A percentile compares a stretch with the other conserved stretches of the same genome.
Conservation (phyloP, 1,139 yeast species). For the Saccharomyces hybrid region DNA sequence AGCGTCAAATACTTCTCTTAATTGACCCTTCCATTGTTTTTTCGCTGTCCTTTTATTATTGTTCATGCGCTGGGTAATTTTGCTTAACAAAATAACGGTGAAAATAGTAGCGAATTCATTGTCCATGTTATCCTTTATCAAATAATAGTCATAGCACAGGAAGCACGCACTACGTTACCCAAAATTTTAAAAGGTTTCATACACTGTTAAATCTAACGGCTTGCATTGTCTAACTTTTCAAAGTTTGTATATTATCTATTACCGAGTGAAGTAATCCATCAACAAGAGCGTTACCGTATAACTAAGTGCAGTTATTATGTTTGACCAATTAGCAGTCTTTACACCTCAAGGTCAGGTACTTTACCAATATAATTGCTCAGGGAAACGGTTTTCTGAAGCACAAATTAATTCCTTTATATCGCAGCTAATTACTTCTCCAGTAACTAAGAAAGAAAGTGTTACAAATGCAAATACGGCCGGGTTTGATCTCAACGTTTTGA, state of each 20-base stretch:
- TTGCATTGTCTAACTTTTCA: not conserved
- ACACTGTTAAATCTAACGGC: not conserved
- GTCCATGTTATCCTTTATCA: not conserved
- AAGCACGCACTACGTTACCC: not conserved
- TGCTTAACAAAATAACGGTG: not conserved
- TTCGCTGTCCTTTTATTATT: not conserved
- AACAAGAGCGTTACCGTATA: too few relatives aligned
- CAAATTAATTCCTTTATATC: conserved; percentile 45
- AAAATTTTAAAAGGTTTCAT: too few relatives aligned
- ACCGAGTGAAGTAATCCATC: too few relatives aligned
- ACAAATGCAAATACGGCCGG: conserved; percentile 5
- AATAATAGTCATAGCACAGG: not conserved
- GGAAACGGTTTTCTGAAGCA: conserved; percentile 42
- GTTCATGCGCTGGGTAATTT: not conserved
- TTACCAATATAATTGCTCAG: conserved; percentile 40
- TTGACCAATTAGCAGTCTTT: conserved; percentile 49
- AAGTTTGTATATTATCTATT: not conserved
- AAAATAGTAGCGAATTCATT: not conserved
- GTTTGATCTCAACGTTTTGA: not conserved
- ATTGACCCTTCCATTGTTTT: too few relatives aligned
- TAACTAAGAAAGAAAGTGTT: conserved; percentile 20
- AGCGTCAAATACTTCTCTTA: too few relatives aligned
- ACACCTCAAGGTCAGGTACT: conserved; percentile 51
- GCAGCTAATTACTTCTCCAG: conserved; percentile 27
- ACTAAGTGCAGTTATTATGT: conserved; percentile 32